These are phyloP conservation scores for Blastomyces emzantsi DNA, from an alignment of 2,329 filamentous ascomycete species.

Conservation along the genomic window DNA sequence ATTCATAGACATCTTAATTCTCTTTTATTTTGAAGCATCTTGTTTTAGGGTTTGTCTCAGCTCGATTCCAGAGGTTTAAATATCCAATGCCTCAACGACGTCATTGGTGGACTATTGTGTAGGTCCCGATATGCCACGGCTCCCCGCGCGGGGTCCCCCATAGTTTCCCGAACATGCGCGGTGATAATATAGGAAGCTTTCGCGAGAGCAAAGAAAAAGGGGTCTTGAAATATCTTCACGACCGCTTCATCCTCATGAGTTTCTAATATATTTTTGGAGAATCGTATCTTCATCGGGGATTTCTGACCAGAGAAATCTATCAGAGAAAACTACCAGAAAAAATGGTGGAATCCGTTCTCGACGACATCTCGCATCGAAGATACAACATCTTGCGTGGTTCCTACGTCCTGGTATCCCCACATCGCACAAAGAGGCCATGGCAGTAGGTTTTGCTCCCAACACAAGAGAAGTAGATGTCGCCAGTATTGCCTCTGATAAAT, in stretches of 20 bases:
- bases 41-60: background rate
- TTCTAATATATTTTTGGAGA: background rate
- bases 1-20: too few species aligned
- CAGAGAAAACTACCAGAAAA: slow-evolving; percentile 31
- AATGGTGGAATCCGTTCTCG: slow-evolving; percentile 69
- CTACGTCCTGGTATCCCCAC: slow-evolving; percentile 91
- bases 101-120: background rate
- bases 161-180: background rate
- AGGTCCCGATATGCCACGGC: too few species aligned
- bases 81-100: background rate
- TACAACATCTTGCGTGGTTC: slow-evolving; percentile 86
- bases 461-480: background rate
- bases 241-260: background rate
- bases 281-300: background rate
- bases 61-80: too few species aligned
- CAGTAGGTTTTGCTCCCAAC: slow-evolving; percentile 55
- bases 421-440: slow-evolving; percentile 95
- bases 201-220: background rate
- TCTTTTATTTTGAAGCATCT: too few species aligned
- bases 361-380: slow-evolving; percentile 93
- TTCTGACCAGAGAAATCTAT: background rate
- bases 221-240: background rate
- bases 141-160: background rate
- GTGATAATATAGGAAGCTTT: background rate
- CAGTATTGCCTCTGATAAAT: slow-evolving; percentile 11